phyloP scores from a whole-genome alignment of 768 basidiomycete species.

The Mycena belliarum region DNA sequence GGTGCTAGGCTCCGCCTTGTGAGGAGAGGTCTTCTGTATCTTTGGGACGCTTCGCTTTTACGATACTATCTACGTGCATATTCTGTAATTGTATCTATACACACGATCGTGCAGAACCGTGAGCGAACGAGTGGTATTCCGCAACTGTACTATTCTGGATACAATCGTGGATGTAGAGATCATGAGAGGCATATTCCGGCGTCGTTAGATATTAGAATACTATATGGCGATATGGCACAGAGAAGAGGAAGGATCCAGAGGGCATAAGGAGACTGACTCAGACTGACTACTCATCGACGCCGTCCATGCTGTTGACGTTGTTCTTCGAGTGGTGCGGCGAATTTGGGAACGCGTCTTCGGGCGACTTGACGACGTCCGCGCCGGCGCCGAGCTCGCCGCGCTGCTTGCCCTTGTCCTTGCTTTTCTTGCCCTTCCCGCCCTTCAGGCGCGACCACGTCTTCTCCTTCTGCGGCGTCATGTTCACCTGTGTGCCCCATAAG shows the following conservation, averaged over 20 bases:
- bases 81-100: conserved; percentile 5
- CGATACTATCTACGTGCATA: not conserved
- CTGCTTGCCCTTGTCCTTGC: conserved; percentile 20
- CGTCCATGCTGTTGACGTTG: conserved; percentile 11
- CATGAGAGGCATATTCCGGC: too few relatives aligned
- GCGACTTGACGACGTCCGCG: conserved; percentile 16
- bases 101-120: not conserved
- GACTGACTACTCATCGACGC: conserved; percentile 19
- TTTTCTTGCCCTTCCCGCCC: conserved; percentile 23
- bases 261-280: not conserved
- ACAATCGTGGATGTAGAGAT: too few relatives aligned
- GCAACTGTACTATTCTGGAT: too few relatives aligned
- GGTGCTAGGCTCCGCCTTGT: conserved; percentile 19
- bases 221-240: not conserved
- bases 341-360: conserved; percentile 22
- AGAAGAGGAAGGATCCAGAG: not conserved
- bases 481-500: not conserved
- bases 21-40: too few relatives aligned
- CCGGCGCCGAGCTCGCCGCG: conserved; percentile 18
- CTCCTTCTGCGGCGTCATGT: conserved; percentile 7
- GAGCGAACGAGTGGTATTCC: conserved; percentile 6
- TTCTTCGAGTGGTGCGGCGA: conserved; percentile 22
- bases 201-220: conserved; percentile 10
- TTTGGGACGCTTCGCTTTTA: too few relatives aligned
- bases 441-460: conserved; percentile 23